Evolutionary conservation across 2,329 filamentous ascomycete species (phyloP).

Genomic region (Exophiala lecanii-corni): DNA sequence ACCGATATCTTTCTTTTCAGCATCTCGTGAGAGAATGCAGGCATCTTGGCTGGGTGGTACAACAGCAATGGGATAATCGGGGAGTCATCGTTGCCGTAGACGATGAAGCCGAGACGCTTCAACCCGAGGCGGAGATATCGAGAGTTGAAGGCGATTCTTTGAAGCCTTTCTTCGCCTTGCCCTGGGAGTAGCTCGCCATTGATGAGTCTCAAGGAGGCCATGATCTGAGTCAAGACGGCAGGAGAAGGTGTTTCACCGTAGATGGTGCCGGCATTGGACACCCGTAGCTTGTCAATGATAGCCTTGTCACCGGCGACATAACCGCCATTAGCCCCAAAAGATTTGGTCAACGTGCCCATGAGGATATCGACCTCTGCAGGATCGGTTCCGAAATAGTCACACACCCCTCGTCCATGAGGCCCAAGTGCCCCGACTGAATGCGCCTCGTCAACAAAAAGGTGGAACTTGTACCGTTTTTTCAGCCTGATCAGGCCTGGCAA

Average conservation of each 20-base stretch:
- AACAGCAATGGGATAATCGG: slow-evolving; percentile 92
- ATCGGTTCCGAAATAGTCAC: slow-evolving; percentile 93
- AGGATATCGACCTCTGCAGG: slow-evolving; percentile 85
- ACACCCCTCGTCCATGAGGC: slow-evolving; percentile 83
- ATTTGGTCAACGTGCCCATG: slow-evolving; percentile 98
- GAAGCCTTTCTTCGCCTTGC: slow-evolving; percentile 90
- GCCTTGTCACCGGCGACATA: slow-evolving; percentile 86
- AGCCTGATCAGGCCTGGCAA: slow-evolving; percentile 81
- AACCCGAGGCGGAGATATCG: slow-evolving; percentile 95
- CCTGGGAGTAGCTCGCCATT: slow-evolving; percentile 80
- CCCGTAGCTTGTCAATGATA: slow-evolving; percentile 87
- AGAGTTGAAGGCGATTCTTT: slow-evolving; percentile 96
- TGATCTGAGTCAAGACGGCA: slow-evolving; percentile 84
- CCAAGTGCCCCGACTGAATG: slow-evolving; percentile 93
- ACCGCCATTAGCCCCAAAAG: slow-evolving; percentile 95
- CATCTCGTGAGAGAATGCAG: slow-evolving; percentile 98
- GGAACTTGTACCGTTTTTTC: slow-evolving; percentile 96
- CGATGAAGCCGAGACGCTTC: slow-evolving; percentile 93
- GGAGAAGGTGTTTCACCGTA: slow-evolving; percentile 86
- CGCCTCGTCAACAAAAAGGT: slow-evolving; percentile 91
- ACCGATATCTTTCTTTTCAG: slow-evolving; percentile 95
- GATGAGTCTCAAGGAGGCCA: slow-evolving; percentile 81
- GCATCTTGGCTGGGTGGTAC: slow-evolving; percentile 98
- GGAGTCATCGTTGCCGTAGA: slow-evolving; percentile 95
- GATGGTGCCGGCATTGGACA: slow-evolving; percentile 78